Percentiles rank a stretch among this genome's conserved stretches.
These are phyloP conservation scores for Sonneratia caseolaris DNA, from an alignment of 345 rosid genomes.

Conservation along the genomic window DNA sequence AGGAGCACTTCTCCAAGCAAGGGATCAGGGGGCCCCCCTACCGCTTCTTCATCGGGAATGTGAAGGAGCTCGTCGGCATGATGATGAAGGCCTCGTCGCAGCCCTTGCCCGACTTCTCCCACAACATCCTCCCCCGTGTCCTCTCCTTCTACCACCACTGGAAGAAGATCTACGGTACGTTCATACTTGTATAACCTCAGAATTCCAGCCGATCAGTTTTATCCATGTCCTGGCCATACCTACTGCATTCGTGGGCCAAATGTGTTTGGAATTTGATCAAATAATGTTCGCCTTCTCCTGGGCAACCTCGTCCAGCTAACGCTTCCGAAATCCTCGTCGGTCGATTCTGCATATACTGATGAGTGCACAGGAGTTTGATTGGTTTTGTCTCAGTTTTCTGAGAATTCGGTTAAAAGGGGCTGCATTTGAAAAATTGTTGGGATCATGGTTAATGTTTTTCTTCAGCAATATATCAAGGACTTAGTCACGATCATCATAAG, in stretches of 20 bases:
- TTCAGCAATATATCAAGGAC: background rate
- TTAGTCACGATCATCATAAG: background rate
- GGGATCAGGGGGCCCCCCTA: constrained; percentile 98
- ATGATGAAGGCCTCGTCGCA: constrained; percentile 84
- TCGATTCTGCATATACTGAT: no score
- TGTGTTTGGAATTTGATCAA: background rate
- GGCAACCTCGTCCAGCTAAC: background rate
- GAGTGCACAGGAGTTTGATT: no score
- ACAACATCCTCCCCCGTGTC: constrained; percentile 93
- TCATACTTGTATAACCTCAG: no score
- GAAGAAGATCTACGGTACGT: constrained; percentile 84
- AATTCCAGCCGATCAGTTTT: background rate
- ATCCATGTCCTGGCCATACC: background rate
- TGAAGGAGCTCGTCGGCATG: constrained; percentile 81
- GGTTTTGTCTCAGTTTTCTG: no score
- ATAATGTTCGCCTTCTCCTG: no score
- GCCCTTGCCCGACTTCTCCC: constrained; percentile 96
- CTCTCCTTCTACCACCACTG: constrained; percentile 92
- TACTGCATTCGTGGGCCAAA: background rate
- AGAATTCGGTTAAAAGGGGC: no score
- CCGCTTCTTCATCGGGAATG: constrained; percentile 88
- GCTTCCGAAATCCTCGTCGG: background rate
- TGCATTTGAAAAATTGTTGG: background rate
- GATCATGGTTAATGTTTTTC: background rate
- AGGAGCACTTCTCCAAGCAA: constrained; percentile 85